Conservation (phyloP, 805 yeast species). For the Priceomyces carsonii region DNA sequence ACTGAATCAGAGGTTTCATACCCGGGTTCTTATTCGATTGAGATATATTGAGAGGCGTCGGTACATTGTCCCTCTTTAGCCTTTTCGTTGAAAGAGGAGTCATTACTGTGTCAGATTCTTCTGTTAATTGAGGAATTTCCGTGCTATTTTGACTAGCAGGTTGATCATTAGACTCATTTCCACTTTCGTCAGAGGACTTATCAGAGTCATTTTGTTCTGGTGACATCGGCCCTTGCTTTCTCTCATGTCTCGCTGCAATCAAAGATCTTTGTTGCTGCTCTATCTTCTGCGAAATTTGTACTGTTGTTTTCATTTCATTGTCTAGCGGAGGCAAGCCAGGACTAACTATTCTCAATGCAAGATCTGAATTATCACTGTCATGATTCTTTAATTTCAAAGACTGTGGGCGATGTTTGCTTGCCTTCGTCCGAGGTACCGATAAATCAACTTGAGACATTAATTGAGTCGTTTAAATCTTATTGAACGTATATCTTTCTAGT, state of each 20-base stretch:
- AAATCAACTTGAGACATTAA: too few relatives aligned
- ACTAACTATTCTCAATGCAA: slow-evolving; percentile 33
- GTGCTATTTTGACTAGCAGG: slow-evolving; percentile 1
- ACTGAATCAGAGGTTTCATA: slow-evolving; percentile 25
- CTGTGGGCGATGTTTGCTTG: slow-evolving; percentile 20
- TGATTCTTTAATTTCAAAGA: slow-evolving; percentile 15
- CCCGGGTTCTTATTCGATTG: slow-evolving; percentile 5
- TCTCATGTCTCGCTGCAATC: slow-evolving; percentile 27
- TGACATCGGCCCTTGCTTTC: neutral
- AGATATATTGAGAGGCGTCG: slow-evolving; percentile 28
- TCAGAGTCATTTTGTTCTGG: neutral
- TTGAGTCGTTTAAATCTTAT: too few relatives aligned
- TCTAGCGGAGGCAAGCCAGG: slow-evolving; percentile 34
- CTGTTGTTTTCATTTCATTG: slow-evolving; percentile 33
- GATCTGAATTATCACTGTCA: slow-evolving; percentile 17
- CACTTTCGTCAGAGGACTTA: slow-evolving; percentile 1
- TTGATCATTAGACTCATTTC: slow-evolving; percentile 6
- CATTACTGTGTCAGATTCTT: slow-evolving; percentile 8
- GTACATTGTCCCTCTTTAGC: slow-evolving; percentile 33
- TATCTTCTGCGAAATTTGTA: slow-evolving; percentile 30
- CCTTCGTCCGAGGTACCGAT: slow-evolving; percentile 1
- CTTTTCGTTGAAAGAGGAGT: slow-evolving; percentile 23
- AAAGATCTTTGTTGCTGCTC: slow-evolving; percentile 32
- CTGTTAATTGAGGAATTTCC: neutral
- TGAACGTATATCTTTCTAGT: too few relatives aligned